Conservation (phyloP, 2,329 filamentous ascomycete species). For the Hymenoscyphus scutula region DNA sequence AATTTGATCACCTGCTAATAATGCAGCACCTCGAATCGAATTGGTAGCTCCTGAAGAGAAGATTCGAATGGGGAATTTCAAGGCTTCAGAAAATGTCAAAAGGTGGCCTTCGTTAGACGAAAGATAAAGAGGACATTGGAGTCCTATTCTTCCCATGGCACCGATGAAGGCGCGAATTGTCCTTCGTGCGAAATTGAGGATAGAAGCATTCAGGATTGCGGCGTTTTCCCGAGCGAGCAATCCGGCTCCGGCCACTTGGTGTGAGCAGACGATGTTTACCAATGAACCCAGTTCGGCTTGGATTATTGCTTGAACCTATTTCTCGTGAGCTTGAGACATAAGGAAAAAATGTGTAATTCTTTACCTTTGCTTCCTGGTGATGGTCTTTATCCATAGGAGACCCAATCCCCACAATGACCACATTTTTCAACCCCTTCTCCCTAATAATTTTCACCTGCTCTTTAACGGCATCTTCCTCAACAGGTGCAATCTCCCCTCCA, state of each 20-base stretch:
- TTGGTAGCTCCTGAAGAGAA: conserved; percentile 63
- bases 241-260: conserved; percentile 44
- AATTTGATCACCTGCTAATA: conserved; percentile 39
- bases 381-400: conserved; percentile 53
- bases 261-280: conserved; percentile 47
- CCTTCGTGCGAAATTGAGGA: conserved; percentile 53
- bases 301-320: not conserved
- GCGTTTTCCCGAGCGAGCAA: conserved; percentile 62
- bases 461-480: conserved; percentile 41
- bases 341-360: conserved; percentile 14
- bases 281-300: conserved; percentile 32
- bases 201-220: conserved; percentile 60
- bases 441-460: conserved; percentile 33
- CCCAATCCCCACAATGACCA: conserved; percentile 54
- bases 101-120: conserved; percentile 64
- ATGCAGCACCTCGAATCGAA: conserved; percentile 61
- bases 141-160: conserved; percentile 49
- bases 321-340: not conserved
- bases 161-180: conserved; percentile 55
- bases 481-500: conserved; percentile 42
- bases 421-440: conserved; percentile 33
- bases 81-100: conserved; percentile 50
- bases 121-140: conserved; percentile 45
- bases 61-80: conserved; percentile 56
- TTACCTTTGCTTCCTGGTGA: conserved; percentile 49